phyloP scores from a whole-genome alignment of 2,329 filamentous ascomycete genomes.

The Xylaria sp. region DNA sequence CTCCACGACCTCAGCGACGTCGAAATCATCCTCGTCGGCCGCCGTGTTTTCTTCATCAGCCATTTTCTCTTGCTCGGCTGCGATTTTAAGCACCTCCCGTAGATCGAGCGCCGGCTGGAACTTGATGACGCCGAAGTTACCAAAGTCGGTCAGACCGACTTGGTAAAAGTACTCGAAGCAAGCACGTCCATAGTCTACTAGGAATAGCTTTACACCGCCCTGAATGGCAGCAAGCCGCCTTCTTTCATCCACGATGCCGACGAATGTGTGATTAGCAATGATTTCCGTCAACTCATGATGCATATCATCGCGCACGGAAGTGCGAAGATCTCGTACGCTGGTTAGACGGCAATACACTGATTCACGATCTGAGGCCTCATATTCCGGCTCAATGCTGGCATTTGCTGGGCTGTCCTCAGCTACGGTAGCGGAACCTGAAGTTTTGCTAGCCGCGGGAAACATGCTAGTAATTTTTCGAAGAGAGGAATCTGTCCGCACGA shows the following conservation, averaged over 20 bases:
- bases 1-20: conserved; percentile 72
- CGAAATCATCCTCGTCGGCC: conserved; percentile 64
- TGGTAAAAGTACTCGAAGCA: conserved; percentile 96
- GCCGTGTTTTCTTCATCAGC: conserved; percentile 45
- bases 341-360: conserved; percentile 76
- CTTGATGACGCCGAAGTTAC: conserved; percentile 87
- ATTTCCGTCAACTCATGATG: conserved; percentile 88
- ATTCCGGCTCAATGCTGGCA: conserved; percentile 56
- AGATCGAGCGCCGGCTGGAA: conserved; percentile 82
- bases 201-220: conserved; percentile 88
- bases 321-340: conserved; percentile 87
- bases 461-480: conserved; percentile 96
- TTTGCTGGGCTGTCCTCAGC: conserved; percentile 41
- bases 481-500: conserved; percentile 89
- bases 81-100: conserved; percentile 75
- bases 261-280: conserved; percentile 88
- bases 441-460: conserved; percentile 70
- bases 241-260: conserved; percentile 88
- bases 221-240: conserved; percentile 93
- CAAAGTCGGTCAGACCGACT: conserved; percentile 91
- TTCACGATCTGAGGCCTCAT: conserved; percentile 77
- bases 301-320: conserved; percentile 81
- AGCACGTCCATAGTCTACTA: conserved; percentile 90
- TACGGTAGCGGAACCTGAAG: conserved; percentile 47
- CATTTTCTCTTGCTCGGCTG: conserved; percentile 75